Evolutionary conservation across 106 monocot species (phyloP), one percentile per base, ranked within the genome.

Genomic region (Chionographis japonica): DNA sequence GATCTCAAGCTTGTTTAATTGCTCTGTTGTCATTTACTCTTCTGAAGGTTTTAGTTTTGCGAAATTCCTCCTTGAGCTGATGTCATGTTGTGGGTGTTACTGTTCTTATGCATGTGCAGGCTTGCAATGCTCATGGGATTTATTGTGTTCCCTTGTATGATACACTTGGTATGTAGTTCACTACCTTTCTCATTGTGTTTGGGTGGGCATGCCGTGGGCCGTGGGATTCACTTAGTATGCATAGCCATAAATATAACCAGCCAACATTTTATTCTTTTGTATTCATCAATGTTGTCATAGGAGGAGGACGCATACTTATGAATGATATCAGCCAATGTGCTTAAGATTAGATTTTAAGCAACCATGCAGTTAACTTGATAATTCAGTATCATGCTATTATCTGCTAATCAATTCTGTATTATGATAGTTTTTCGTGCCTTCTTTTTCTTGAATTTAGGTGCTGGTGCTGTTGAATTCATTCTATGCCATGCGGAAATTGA

Each of bases 81-180:
- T 46, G 5, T 10, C 46, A 10, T 46, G 5, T 10, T 2, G 12
- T 7, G 7, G 40, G 43, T 67, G 18, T 5, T 64, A 37, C 46
- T 40, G 9, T 50, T 8, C 49, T 68, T 58, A 54, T 77, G 16
- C 8, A 12, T 58, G 35, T 72, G 15, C 78, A 84, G 83, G 83
- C 83, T 72, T 97, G 95, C 76, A 97, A 92, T 81, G 95, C 95
- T 74, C 85, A 84, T 85, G 95, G 95, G 57, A 76, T 89, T 75
- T 92, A 89, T 51, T 92, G 92, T 77, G 92, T 92, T 68, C 95
- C 95, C 12, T 85, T 97, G 59, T 97, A 97, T 63, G 95, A 97
- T 72, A 86, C 89, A 3, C 90, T 94, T 75, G 93, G 89, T 94
- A 93, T 58, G 85, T 56, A 46, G 5, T 10, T 46, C 9, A 10